Evolutionary conservation across 495 filamentous ascomycete species (phyloP), one percentile per base, ranked within the genome.

Genomic region (Chaetomidium leptoderma): DNA sequence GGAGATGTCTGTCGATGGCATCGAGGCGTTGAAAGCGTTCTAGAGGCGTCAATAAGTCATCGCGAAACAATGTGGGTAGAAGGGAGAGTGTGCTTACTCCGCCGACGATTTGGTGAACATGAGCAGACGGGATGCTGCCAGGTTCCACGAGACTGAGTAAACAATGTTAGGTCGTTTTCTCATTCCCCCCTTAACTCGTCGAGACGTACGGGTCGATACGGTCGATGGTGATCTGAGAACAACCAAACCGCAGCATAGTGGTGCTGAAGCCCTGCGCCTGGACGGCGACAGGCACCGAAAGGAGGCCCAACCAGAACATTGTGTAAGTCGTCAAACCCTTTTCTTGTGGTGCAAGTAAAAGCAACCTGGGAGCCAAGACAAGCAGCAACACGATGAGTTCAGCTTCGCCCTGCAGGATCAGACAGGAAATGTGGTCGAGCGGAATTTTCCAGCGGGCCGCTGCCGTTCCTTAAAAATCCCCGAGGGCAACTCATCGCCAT

Each of bases 91-190:
- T 44, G 46, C 57, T 19, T 54, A 66, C 64, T 21, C 75, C 74
- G 17, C 76, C 75, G 10, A 77, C 75, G 24, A 79, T 72, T 47
- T 80, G 77, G 46, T 79, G 76, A 14, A 74, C 70, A 55, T 76
- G 73, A 0, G 70, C 50, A 0, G 70, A 73, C 4, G 73, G 73
- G 53, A 74, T 58, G 46, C 49, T 35, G 5, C 73, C 72, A 3
- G 73, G 73, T 51, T 76, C 71, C 40, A 76, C 72, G 11, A 76
- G 68, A 23, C 62, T 64, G n/a, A 2, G 14, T 16, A n/a, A 16
- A 8, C 0, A 4, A 6, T 19, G 23, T 46, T 35, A 48, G 30
- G 30, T n/a, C n/a, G 10, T 32, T 32, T 10, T 36, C 5, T n/a
- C 10, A 13, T 4, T 6, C 14, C 1, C 16, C 11, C 16, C 3